Conservation (phyloP, 352 stramenopile species). For the Hyphochytrium catenoides region DNA sequence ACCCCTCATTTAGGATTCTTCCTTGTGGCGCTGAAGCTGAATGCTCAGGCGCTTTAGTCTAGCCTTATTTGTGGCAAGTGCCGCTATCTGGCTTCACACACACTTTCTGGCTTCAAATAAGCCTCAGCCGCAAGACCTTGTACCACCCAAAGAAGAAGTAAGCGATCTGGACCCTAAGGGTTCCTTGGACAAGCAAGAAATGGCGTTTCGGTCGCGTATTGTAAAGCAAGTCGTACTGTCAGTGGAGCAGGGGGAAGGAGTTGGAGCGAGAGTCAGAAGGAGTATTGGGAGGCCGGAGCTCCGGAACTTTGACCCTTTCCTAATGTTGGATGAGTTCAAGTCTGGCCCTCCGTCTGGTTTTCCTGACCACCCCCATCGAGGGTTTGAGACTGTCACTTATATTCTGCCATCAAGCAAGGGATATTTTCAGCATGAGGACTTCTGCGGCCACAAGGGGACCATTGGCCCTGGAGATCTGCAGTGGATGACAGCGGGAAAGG, state of each 20-base stretch:
- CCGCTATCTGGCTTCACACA: too few species aligned
- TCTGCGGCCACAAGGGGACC: conserved; percentile 24
- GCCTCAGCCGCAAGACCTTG: too few species aligned
- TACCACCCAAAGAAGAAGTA: too few species aligned
- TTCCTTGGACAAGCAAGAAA: too few species aligned
- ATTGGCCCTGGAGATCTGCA: conserved; percentile 21
- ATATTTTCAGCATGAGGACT: conserved; percentile 62
- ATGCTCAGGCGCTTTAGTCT: too few species aligned
- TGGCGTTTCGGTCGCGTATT: too few species aligned
- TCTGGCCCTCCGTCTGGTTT: conserved; percentile 41
- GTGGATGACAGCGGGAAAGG: conserved; percentile 25
- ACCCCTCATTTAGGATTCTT: too few species aligned
- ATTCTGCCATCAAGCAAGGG: conserved; percentile 38
- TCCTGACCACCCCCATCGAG: conserved; percentile 64
- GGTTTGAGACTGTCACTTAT: conserved; percentile 76
- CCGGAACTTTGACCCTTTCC: conserved; percentile 18
- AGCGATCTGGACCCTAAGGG: too few species aligned
- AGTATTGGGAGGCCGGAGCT: conserved; percentile 21
- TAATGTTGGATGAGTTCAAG: conserved; percentile 31
- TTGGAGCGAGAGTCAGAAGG: conserved; percentile 22
- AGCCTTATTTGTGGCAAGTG: too few species aligned
- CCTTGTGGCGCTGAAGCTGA: too few species aligned
- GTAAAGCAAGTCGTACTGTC: too few species aligned
- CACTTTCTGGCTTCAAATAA: too few species aligned
- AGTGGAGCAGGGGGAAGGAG: conserved; percentile 28